Conservation (phyloP, 2,329 filamentous ascomycete genomes). For the Penicillium rolfsii region DNA sequence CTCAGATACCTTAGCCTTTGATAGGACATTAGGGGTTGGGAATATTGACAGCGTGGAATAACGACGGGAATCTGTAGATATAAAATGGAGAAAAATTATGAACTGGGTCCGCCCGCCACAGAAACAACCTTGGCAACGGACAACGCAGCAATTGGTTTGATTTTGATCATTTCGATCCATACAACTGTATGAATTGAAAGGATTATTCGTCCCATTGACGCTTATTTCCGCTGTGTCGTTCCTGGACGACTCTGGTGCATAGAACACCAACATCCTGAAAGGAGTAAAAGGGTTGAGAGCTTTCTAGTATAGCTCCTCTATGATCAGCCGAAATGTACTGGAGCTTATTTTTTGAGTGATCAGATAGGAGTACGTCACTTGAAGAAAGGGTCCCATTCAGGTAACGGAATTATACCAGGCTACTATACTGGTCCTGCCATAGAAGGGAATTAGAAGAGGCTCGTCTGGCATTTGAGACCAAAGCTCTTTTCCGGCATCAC, state of each 20-base stretch:
- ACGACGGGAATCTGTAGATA: background rate
- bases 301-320: background rate
- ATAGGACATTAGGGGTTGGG: too few species aligned
- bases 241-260: background rate
- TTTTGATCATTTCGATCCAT: background rate
- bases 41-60: too few species aligned
- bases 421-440: slow-evolving; percentile 63
- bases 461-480: slow-evolving; percentile 55
- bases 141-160: background rate
- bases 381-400: slow-evolving; percentile 13
- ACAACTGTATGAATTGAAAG: too few species aligned
- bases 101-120: background rate
- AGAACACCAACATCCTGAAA: slow-evolving; percentile 9
- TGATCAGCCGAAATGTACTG: slow-evolving; percentile 22
- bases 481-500: slow-evolving; percentile 63
- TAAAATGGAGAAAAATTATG: background rate
- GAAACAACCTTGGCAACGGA: background rate
- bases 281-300: slow-evolving; percentile 29
- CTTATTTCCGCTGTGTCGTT: background rate
- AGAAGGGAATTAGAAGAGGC: slow-evolving; percentile 55
- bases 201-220: background rate
- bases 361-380: background rate
- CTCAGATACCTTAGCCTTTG: too few species aligned
- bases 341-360: background rate
- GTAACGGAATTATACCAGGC: slow-evolving; percentile 35